phyloP scores from a whole-genome alignment of 1,284 basidiomycete species.

The Tremellales sp. region DNA sequence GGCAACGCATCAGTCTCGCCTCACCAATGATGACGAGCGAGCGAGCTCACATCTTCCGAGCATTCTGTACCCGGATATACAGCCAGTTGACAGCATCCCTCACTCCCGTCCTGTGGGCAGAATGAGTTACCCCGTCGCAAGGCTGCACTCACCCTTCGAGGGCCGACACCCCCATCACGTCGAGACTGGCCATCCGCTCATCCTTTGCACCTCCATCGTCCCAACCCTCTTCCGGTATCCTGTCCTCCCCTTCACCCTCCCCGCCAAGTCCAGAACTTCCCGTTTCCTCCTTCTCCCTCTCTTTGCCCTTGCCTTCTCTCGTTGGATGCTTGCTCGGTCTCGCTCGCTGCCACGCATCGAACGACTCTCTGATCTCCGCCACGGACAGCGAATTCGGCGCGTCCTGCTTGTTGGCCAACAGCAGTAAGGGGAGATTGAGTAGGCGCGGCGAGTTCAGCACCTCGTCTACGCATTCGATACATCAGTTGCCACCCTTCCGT shows the following conservation, averaged over 20 bases:
- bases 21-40: background rate
- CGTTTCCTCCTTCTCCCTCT: constrained; percentile 16
- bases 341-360: constrained; percentile 67
- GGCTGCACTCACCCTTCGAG: constrained; percentile 68
- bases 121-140: background rate
- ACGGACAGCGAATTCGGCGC: constrained; percentile 70
- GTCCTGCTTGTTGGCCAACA: constrained; percentile 92
- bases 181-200: constrained; percentile 66
- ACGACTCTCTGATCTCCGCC: constrained; percentile 81
- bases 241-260: background rate
- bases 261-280: constrained; percentile 2
- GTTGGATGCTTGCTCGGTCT: constrained; percentile 14
- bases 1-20: too few species aligned
- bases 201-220: constrained; percentile 55
- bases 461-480: constrained; percentile 59
- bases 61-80: constrained; percentile 86
- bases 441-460: constrained; percentile 81
- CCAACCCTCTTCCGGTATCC: constrained; percentile 36
- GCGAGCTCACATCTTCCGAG: constrained; percentile 55
- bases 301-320: constrained; percentile 8
- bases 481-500: constrained; percentile 1
- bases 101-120: constrained; percentile 67
- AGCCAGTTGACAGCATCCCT: constrained; percentile 88
- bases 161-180: constrained; percentile 85
- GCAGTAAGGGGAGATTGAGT: constrained; percentile 76